Percentiles rank a stretch among this genome's conserved stretches.
Evolutionary conservation across 805 yeast genomes (phyloP).

Genomic region (Brettanomyces custersianus): DNA sequence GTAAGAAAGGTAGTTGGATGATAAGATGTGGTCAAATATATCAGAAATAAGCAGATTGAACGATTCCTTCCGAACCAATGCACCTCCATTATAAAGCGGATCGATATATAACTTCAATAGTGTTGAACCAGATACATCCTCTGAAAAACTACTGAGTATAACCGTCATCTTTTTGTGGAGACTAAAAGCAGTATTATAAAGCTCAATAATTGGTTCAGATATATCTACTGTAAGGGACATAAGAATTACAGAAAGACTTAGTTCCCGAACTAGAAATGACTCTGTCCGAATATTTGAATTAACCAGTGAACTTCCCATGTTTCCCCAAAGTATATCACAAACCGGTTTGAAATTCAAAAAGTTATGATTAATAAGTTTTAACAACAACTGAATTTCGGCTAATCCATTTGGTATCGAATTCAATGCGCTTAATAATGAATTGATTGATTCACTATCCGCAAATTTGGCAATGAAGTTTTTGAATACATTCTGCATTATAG

Average conservation of each 20-base stretch:
- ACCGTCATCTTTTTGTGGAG: slow-evolving; percentile 9
- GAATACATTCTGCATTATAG: slow-evolving; percentile 31
- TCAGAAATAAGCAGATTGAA: slow-evolving; percentile 16
- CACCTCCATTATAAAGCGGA: slow-evolving; percentile 16
- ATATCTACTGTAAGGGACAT: slow-evolving; percentile 25
- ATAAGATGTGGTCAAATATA: slow-evolving; percentile 9
- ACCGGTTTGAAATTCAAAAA: slow-evolving; percentile 12
- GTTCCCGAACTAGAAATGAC: slow-evolving; percentile 10
- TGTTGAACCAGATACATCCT: slow-evolving; percentile 2
- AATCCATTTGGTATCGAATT: slow-evolving; percentile 15
- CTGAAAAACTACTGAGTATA: slow-evolving; percentile 3
- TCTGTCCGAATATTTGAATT: slow-evolving; percentile 13
- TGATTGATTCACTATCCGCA: slow-evolving; percentile 30
- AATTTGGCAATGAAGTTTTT: slow-evolving; percentile 30
- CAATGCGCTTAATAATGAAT: slow-evolving; percentile 25
- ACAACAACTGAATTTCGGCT: slow-evolving; percentile 28
- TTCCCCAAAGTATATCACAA: slow-evolving; percentile 15
- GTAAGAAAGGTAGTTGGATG: slow-evolving; percentile 15
- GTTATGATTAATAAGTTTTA: slow-evolving; percentile 20
- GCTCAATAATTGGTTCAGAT: slow-evolving; percentile 16
- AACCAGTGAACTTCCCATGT: slow-evolving; percentile 16
- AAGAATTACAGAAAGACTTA: slow-evolving; percentile 19
- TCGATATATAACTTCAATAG: slow-evolving; percentile 9
- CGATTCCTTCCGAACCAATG: slow-evolving; percentile 14
- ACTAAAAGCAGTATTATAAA: slow-evolving; percentile 14